These are phyloP conservation scores for Penicillium sp. DNA, from an alignment of 2,329 filamentous ascomycete genomes.

Conservation along the genomic window DNA sequence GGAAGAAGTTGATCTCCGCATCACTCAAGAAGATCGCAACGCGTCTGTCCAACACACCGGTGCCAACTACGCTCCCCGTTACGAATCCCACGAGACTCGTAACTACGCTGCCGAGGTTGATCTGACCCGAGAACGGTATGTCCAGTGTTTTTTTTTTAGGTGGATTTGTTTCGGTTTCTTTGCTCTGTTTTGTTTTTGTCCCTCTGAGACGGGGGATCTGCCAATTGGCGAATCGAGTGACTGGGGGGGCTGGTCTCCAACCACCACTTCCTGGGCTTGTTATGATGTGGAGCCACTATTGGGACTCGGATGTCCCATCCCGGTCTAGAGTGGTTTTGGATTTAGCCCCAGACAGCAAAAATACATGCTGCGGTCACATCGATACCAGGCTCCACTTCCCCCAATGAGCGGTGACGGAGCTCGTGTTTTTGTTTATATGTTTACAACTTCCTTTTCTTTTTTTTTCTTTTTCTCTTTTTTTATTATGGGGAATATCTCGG, in stretches of 20 bases:
- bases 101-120: slow-evolving; percentile 50
- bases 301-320: slow-evolving; percentile 29
- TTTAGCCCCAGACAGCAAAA: slow-evolving; percentile 27
- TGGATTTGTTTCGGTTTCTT: neutral
- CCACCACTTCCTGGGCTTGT: neutral
- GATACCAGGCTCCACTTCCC: slow-evolving; percentile 24
- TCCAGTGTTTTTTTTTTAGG: neutral
- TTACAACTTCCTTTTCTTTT: slow-evolving; percentile 18
- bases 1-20: slow-evolving; percentile 86
- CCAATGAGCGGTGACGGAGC: slow-evolving; percentile 33
- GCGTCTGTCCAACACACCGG: slow-evolving; percentile 7
- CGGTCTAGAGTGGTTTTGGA: slow-evolving; percentile 26
- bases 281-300: slow-evolving; percentile 23
- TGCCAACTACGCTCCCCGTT: slow-evolving; percentile 15
- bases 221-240: neutral
- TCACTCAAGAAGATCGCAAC: slow-evolving; percentile 53
- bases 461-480: neutral
- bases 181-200: neutral
- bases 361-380: slow-evolving; percentile 33
- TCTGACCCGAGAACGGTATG: slow-evolving; percentile 56
- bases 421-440: slow-evolving; percentile 32
- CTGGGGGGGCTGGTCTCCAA: no score
- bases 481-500: slow-evolving; percentile 16
- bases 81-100: slow-evolving; percentile 47
- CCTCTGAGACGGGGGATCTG: neutral